Evolutionary conservation across 257 asterid species (phyloP), one percentile per base, ranked within the genome.

Genomic region (Solanum chiquidenum): DNA sequence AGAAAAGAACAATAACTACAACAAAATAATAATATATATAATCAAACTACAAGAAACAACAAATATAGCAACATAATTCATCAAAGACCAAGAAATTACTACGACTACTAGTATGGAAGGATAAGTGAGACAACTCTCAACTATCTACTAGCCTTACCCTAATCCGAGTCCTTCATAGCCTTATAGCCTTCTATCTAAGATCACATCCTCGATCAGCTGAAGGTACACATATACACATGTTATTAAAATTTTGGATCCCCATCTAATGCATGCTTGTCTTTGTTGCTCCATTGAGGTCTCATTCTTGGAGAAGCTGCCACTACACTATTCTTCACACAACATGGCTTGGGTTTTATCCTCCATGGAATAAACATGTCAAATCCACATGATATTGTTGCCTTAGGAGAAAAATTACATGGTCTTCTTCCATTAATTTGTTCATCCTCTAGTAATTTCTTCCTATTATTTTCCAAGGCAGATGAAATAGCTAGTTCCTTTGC

Each of bases 401-500:
- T 87, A 12, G 87, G 79, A 33, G 86, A 88, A 20, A 29, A 38
- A 31, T 10, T 35, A 37, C 40, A 69, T 23, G 12, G 1, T 21
- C 95, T 83, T 31, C 89, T 79, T 60, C 90, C 12, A 88, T 74
- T 52, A 52, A 52, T 20, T 62, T 31, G 37, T 84, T 87, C 76
- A 88, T 88, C 64, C 37, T 44, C 66, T 14, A 44, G 37, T 79
- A 79, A 44, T 25, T 27, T 77, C 94, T 88, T n/a, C 89, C 86
- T 25, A 91, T 9, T 27, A 29, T 68, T 73, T 77, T 86, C 9
- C 86, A 42, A 10, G 9, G 87, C 90, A 25, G 97, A 92, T 25
- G 94, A 94, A 62, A 92, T 95, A 11, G 98, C 98, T 66, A 96
- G 84, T 33, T 98, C 98, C 83, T 91, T 94, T 34, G 99, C 98